A percentile compares a stretch with the other conserved stretches of the same genome.
Evolutionary conservation across 805 yeast species (phyloP).

Genomic region (Teunomyces atbi): DNA sequence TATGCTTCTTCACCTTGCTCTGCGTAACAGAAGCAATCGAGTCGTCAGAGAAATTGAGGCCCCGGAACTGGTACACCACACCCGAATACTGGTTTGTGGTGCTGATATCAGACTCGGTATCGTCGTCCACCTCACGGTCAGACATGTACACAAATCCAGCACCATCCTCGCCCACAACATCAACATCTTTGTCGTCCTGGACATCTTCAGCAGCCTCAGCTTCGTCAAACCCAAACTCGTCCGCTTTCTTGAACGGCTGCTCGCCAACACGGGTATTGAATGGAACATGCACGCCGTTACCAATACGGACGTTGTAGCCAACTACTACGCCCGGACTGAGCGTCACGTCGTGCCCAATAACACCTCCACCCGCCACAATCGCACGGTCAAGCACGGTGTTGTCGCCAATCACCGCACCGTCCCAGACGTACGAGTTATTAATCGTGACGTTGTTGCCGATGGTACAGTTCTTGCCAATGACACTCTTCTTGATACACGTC

Average conservation of each 20-base stretch:
- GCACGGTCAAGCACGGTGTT: slow-evolving; percentile 56
- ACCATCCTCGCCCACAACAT: slow-evolving; percentile 50
- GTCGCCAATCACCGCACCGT: slow-evolving; percentile 71
- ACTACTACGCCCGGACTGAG: slow-evolving; percentile 73
- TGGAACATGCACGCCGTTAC: slow-evolving; percentile 48
- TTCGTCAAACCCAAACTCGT: slow-evolving; percentile 31
- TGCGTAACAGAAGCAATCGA: slow-evolving; percentile 54
- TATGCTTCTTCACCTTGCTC: slow-evolving; percentile 38
- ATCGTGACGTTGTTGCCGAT: slow-evolving; percentile 78
- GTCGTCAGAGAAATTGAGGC: slow-evolving; percentile 54
- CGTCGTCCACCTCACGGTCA: slow-evolving; percentile 37
- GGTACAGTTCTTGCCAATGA: slow-evolving; percentile 81
- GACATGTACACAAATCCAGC: slow-evolving; percentile 50
- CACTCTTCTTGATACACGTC: slow-evolving; percentile 62
- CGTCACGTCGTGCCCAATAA: slow-evolving; percentile 49
- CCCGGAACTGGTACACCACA: slow-evolving; percentile 46
- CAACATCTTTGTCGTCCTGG: slow-evolving; percentile 13
- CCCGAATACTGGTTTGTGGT: slow-evolving; percentile 36
- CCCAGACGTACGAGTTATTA: slow-evolving; percentile 83
- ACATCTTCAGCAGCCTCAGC: slow-evolving; percentile 19
- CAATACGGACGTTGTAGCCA: slow-evolving; percentile 72
- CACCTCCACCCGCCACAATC: slow-evolving; percentile 66
- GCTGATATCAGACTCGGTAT: slow-evolving; percentile 38
- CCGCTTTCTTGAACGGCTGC: slow-evolving; percentile 36
- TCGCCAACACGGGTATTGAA: slow-evolving; percentile 53